phyloP scores from a whole-genome alignment of 306 rosid genomes.

The Fagus sylvatica region DNA sequence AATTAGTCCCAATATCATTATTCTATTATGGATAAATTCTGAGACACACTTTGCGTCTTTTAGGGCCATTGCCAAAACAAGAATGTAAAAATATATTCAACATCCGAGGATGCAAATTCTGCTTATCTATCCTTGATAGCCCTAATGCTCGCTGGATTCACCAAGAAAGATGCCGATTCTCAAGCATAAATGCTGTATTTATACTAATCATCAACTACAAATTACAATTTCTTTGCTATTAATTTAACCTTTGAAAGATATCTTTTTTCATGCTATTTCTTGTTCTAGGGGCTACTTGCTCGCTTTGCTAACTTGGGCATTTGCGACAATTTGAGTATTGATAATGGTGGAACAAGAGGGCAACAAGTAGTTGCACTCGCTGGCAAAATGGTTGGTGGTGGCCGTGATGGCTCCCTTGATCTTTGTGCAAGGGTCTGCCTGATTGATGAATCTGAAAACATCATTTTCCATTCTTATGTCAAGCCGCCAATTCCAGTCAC shows the following conservation, averaged over 20 bases:
- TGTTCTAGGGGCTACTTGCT: constrained; percentile 55
- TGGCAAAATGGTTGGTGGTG: constrained; percentile 97
- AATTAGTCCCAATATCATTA: neutral
- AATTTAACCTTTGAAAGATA: neutral
- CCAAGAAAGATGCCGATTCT: constrained; percentile 79
- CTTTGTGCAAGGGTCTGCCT: constrained; percentile 87
- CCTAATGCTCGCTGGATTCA: constrained; percentile 67
- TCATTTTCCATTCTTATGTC: constrained; percentile 79
- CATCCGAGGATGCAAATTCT: constrained; percentile 78
- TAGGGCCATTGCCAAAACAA: constrained; percentile 88
- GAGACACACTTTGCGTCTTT: neutral
- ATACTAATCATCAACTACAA: constrained; percentile 20
- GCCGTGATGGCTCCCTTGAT: constrained; percentile 84
- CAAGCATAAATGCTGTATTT: constrained; percentile 40
- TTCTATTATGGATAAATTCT: constrained; percentile 5
- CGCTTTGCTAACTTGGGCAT: constrained; percentile 74
- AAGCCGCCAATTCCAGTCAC: constrained; percentile 76
- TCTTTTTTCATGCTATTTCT: neutral
- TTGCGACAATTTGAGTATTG: constrained; percentile 57
- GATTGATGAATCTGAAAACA: constrained; percentile 71
- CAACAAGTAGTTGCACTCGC: constrained; percentile 76
- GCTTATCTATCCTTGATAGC: constrained; percentile 83
- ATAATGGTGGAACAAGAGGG: constrained; percentile 51
- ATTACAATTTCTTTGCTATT: too few relatives aligned
- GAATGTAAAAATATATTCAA: constrained; percentile 81